phyloP scores from a whole-genome alignment of 1,284 basidiomycete species.

The Cerioporus squamosus region DNA sequence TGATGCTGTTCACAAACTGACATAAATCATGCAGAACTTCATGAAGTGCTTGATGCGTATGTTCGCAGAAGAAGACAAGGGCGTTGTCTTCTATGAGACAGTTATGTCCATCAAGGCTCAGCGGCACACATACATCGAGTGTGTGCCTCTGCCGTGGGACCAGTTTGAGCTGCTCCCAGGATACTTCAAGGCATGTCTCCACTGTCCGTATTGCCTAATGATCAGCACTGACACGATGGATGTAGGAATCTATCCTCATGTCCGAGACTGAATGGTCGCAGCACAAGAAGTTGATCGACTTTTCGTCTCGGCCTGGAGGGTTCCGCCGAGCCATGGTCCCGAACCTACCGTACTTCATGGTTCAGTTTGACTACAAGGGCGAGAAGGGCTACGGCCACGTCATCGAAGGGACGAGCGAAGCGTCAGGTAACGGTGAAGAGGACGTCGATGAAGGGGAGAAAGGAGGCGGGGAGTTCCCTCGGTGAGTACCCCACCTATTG shows the following conservation, averaged over 20 bases:
- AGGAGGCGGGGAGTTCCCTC: slow-evolving; percentile 87
- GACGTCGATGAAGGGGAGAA: slow-evolving; percentile 84
- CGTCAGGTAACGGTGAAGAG: slow-evolving; percentile 64
- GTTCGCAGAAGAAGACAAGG: slow-evolving; percentile 88
- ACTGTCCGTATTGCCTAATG: neutral
- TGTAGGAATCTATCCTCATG: slow-evolving; percentile 86
- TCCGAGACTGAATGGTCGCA: slow-evolving; percentile 98
- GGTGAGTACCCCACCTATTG: slow-evolving; percentile 49
- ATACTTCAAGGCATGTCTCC: slow-evolving; percentile 79
- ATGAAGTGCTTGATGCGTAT: slow-evolving; percentile 98
- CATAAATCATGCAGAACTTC: slow-evolving; percentile 75
- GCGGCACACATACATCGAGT: slow-evolving; percentile 92
- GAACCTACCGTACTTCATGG: slow-evolving; percentile 98
- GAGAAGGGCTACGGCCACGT: slow-evolving; percentile 98
- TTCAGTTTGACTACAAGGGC: slow-evolving; percentile 97
- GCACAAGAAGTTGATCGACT: slow-evolving; percentile 96
- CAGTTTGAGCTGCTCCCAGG: slow-evolving; percentile 86
- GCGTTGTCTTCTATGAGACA: slow-evolving; percentile 94
- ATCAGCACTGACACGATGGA: neutral
- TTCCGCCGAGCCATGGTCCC: slow-evolving; percentile 94
- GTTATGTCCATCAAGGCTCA: slow-evolving; percentile 86
- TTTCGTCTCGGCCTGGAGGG: slow-evolving; percentile 84
- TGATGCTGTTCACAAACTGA: neutral
- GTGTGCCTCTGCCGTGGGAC: slow-evolving; percentile 86
- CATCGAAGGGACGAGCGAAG: slow-evolving; percentile 86